Evolutionary conservation across 2,329 filamentous ascomycete genomes (phyloP).

Genomic region (Metarhizium guizhouense): DNA sequence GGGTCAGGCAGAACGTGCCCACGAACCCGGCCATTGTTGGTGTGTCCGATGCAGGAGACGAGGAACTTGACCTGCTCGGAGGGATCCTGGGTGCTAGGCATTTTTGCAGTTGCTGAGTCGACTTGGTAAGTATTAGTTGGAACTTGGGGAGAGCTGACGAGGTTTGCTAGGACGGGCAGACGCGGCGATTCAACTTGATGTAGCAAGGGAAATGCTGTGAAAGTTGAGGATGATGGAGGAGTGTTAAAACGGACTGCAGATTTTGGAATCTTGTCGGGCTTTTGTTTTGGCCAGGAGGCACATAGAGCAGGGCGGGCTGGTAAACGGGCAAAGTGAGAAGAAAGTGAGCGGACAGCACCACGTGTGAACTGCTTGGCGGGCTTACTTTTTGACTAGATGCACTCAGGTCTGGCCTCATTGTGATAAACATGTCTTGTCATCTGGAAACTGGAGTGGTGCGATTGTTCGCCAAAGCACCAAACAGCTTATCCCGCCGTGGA

Average conservation of each 20-base stretch:
- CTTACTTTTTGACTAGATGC: neutral
- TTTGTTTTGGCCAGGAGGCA: neutral
- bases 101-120: conserved; percentile 4
- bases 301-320: neutral
- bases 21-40: conserved; percentile 47
- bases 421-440: no score
- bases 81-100: conserved; percentile 27
- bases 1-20: neutral
- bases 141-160: no score
- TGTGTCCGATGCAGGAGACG: conserved; percentile 54
- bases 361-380: no score
- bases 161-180: neutral
- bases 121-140: neutral
- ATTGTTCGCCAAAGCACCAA: no score
- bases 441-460: no score
- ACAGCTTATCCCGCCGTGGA: no score
- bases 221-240: neutral
- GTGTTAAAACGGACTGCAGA: neutral
- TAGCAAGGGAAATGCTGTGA: neutral
- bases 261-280: neutral
- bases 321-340: neutral
- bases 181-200: neutral
- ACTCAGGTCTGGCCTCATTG: neutral
- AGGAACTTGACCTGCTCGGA: conserved; percentile 56
- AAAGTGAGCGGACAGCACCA: neutral